Evolutionary conservation across 2,329 filamentous ascomycete species (phyloP).

Genomic region (Alternaria solani): DNA sequence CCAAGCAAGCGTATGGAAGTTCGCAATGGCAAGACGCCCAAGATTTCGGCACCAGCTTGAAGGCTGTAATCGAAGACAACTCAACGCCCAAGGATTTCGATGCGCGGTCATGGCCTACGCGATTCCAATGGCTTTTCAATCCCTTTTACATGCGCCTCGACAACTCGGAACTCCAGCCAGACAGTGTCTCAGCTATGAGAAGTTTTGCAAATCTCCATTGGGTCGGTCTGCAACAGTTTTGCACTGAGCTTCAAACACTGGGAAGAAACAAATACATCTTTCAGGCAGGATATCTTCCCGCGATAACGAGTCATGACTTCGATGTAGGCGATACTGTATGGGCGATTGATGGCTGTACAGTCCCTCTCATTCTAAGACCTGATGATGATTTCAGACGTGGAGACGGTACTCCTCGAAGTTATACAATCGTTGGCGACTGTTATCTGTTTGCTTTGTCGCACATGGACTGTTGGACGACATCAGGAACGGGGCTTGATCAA

Average conservation of each 20-base stretch:
- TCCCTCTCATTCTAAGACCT: conserved; percentile 15
- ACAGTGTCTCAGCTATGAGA: background rate
- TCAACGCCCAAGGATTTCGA: background rate
- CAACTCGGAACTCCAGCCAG: background rate
- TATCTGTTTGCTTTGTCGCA: conserved; percentile 19
- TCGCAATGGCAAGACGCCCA: conserved; percentile 9
- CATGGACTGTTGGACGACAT: conserved; percentile 17
- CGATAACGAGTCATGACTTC: conserved; percentile 8
- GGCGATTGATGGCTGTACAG: conserved; percentile 18
- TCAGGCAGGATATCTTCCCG: conserved; percentile 15
- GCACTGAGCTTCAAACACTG: conserved; percentile 10
- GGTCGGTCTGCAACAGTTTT: conserved; percentile 10
- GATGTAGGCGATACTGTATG: conserved; percentile 19
- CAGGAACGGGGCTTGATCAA: conserved; percentile 14
- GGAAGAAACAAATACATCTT: conserved; percentile 16
- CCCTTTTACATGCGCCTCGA: background rate
- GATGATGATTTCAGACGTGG: fast-evolving
- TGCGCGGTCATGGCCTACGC: conserved; percentile 11
- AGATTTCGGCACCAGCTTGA: conserved; percentile 6
- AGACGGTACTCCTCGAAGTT: background rate
- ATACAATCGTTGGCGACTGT: conserved; percentile 16
- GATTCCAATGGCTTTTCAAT: conserved; percentile 18
- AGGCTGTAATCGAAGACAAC: background rate
- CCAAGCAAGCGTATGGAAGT: background rate
- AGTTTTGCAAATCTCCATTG: background rate